Evolutionary conservation across 352 stramenopile species (phyloP), one percentile per base, ranked within the genome.

Genomic region (Phytophthora megakarya): DNA sequence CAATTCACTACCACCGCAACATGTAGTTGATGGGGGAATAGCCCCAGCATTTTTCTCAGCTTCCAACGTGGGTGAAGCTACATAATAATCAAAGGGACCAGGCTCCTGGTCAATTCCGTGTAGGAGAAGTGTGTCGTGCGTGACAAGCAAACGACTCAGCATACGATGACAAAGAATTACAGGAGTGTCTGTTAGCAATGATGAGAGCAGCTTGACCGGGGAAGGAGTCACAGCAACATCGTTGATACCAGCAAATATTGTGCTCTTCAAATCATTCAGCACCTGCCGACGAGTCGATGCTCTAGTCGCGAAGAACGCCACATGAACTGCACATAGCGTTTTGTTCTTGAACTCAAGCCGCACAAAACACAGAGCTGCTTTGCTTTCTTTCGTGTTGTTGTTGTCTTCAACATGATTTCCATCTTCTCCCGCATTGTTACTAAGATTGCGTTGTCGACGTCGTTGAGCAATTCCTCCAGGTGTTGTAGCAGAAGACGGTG

Each of bases 251-350:
- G 60, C 60, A 45, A 86, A 77, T 43, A 95, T 87, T 22, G 67
- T 82, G 23, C 37, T 73, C 47, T 93, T 94, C 39, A 96, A 48
- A 49, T 94, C 86, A 33, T 74, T 70, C 5, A 96, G 63, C n/a
- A 87, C 81, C 30, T 88, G 69, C 12, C 86, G 85, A 9, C 88
- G 74, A 11, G 73, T 80, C 2, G 80, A 81, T 23, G 81, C 70
- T 37, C 67, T 81, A 18, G 81, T 89, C n/a, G 86, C 80, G 38
- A 93, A 96, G 45, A 96, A 96, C n/a, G 88, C 88, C 26, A 94
- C 80, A 58, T 96, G 84, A 32, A 96, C 63, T 21, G 84, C 80
- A 15, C 85, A 84, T 2, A 96, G 54, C 16, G 85, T 90, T 56
- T 89, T 87, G 65, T 82, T 92, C 49, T 92, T 94, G 28, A 86